phyloP scores from a whole-genome alignment of 2,329 filamentous ascomycete genomes.

The Proliferodiscus dingleyae region DNA sequence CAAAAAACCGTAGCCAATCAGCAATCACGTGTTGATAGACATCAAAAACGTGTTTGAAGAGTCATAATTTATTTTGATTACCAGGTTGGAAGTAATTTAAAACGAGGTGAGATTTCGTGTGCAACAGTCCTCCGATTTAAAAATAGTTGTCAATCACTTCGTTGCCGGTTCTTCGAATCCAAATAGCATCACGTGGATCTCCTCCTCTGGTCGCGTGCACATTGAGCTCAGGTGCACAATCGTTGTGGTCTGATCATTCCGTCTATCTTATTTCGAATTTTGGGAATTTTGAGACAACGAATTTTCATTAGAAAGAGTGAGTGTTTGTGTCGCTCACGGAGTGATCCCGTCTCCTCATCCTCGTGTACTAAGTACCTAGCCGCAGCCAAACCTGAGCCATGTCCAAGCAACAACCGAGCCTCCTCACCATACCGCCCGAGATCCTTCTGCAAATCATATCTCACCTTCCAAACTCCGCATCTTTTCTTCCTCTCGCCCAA shows the following conservation, averaged over 20 bases:
- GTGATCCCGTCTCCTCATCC: not conserved
- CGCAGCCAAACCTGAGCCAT: not conserved
- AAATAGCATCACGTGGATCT: too few species aligned
- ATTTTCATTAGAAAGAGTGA: too few species aligned
- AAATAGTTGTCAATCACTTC: not conserved
- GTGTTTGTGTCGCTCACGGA: too few species aligned
- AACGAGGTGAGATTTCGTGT: not conserved
- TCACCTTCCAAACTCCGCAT: constrained; percentile 14
- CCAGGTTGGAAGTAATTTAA: not conserved
- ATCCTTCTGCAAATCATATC: constrained; percentile 33
- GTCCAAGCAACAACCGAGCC: not conserved
- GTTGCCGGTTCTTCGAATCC: too few species aligned
- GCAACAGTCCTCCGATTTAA: not conserved
- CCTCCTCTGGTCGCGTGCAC: too few species aligned
- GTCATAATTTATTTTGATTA: constrained; percentile 3
- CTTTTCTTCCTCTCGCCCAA: constrained; percentile 15
- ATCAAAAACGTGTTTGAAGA: constrained; percentile 3
- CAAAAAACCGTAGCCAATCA: not conserved
- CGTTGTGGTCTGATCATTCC: too few species aligned
- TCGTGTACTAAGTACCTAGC: not conserved
- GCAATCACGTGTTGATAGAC: constrained; percentile 3
- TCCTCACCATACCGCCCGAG: constrained; percentile 30
- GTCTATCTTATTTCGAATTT: too few species aligned
- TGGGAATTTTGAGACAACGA: too few species aligned
- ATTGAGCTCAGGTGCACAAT: too few species aligned